Conservation (phyloP, 179 eudicot genomes). For the Dionaea muscipula region DNA sequence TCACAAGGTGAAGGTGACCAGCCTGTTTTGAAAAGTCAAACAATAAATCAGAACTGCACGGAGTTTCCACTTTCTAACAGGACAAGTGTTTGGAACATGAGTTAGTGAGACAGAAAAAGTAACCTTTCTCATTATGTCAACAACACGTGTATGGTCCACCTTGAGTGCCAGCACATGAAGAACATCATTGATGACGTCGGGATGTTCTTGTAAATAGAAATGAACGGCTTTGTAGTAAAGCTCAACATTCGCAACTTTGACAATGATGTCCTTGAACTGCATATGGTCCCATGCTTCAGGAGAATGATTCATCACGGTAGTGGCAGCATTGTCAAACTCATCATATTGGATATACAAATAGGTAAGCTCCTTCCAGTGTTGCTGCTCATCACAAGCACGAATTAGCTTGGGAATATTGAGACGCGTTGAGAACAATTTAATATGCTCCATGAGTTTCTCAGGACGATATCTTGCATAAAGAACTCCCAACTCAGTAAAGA, state of each 20-base stretch:
- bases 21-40: slow-evolving; percentile 20
- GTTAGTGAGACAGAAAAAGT: background rate
- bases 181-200: slow-evolving; percentile 40
- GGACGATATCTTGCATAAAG: slow-evolving; percentile 44
- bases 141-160: slow-evolving; percentile 44
- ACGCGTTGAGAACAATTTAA: slow-evolving; percentile 35
- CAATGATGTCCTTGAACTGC: slow-evolving; percentile 45
- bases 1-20: slow-evolving; percentile 38
- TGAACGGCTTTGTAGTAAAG: slow-evolving; percentile 43
- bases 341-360: slow-evolving; percentile 41
- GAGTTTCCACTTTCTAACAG: background rate
- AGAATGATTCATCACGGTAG: slow-evolving; percentile 47
- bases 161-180: slow-evolving; percentile 42
- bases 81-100: background rate
- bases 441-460: slow-evolving; percentile 52
- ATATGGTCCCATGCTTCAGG: slow-evolving; percentile 54
- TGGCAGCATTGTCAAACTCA: slow-evolving; percentile 46
- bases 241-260: slow-evolving; percentile 46
- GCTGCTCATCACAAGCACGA: slow-evolving; percentile 43
- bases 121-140: slow-evolving; percentile 24
- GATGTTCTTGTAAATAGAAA: slow-evolving; percentile 45
- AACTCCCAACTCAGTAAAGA: slow-evolving; percentile 44
- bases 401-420: slow-evolving; percentile 47
- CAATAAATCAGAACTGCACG: background rate
- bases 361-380: slow-evolving; percentile 47